phyloP scores from a whole-genome alignment of 2,329 filamentous ascomycete species.

The Fusarium bactridioides region DNA sequence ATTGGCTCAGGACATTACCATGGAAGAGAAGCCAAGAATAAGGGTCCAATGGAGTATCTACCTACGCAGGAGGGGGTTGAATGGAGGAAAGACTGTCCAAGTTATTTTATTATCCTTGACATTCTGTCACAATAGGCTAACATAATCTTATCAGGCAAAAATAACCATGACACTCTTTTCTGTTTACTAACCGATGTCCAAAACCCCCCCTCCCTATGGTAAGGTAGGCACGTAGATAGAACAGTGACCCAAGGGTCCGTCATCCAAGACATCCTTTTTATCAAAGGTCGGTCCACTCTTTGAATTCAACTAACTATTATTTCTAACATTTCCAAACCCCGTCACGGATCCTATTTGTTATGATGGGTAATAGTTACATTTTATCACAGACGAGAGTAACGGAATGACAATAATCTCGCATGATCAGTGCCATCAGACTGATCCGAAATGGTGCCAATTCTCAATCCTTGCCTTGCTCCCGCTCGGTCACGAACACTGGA shows the following conservation, averaged over 20 bases:
- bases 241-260: background rate
- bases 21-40: constrained; percentile 19
- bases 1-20: background rate
- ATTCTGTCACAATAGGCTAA: too few relatives aligned
- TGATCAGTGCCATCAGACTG: background rate
- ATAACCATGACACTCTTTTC: too few relatives aligned
- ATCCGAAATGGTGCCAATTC: background rate
- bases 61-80: too few relatives aligned
- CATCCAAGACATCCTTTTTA: background rate
- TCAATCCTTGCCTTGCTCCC: background rate
- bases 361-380: background rate
- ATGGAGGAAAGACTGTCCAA: too few relatives aligned
- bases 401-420: background rate
- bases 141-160: too few relatives aligned
- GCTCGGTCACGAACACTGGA: background rate
- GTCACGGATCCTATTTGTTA: background rate
- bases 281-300: background rate
- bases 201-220: too few relatives aligned
- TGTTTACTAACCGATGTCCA: too few relatives aligned
- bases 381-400: background rate
- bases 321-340: background rate
- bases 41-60: background rate
- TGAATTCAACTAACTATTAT: background rate
- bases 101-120: too few relatives aligned
- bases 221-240: constrained; percentile 4